Percentiles rank a stretch among this genome's conserved stretches.
Evolutionary conservation across 805 yeast genomes (phyloP).

Genomic region (Scheffersomyces spartinae): DNA sequence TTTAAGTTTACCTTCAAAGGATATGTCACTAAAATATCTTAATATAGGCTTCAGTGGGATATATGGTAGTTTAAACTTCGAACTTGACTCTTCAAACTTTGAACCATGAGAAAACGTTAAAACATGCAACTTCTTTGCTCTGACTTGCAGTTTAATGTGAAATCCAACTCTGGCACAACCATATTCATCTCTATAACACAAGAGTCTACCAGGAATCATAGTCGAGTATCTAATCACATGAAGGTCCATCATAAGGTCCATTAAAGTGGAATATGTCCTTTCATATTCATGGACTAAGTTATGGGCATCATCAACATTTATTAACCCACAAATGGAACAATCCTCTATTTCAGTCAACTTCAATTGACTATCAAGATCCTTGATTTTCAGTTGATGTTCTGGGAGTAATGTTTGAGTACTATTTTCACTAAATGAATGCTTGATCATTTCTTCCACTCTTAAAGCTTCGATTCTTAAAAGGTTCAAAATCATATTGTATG

Average conservation of each 20-base stretch:
- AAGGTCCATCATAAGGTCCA: no score
- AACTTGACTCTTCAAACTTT: constrained; percentile 12
- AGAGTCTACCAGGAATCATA: constrained; percentile 49
- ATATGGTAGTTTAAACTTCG: constrained; percentile 21
- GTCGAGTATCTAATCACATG: no score
- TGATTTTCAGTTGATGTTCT: constrained; percentile 63
- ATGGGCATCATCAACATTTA: constrained; percentile 35
- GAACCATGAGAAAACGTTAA: constrained; percentile 36
- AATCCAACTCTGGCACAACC: constrained; percentile 40
- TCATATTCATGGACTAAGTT: constrained; percentile 35
- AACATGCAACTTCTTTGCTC: constrained; percentile 20
- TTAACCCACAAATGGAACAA: constrained; percentile 24
- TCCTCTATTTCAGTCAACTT: constrained; percentile 19
- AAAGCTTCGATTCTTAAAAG: constrained; percentile 86
- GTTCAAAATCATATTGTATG: constrained; percentile 92
- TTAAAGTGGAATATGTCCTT: constrained; percentile 31
- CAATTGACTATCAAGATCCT: constrained; percentile 38
- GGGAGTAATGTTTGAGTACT: constrained; percentile 76
- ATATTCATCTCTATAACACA: constrained; percentile 43
- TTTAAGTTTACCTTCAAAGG: constrained; percentile 19
- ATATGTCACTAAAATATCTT: constrained; percentile 10
- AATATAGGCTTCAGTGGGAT: constrained; percentile 18
- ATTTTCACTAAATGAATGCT: constrained; percentile 89
- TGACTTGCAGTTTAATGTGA: constrained; percentile 31
- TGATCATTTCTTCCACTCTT: constrained; percentile 96